Percentiles rank a stretch among this genome's conserved stretches.
Conservation (phyloP, 2,329 filamentous ascomycete species). For the Colletotrichum higginsianum region DNA sequence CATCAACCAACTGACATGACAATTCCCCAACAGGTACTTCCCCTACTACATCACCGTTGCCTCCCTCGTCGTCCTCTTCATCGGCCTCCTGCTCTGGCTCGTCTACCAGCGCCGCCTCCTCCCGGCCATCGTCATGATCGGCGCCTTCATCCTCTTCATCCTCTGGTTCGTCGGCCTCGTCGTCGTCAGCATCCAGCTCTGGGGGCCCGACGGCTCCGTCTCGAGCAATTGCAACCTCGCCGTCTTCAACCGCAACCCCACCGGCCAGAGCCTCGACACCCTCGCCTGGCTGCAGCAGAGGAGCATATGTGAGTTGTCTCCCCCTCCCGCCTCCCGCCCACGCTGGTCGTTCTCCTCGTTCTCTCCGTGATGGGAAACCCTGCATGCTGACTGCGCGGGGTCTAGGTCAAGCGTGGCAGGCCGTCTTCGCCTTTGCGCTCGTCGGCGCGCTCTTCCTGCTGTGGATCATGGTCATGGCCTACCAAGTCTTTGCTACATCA, state of each 20-base stretch:
- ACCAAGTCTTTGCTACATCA: slow-evolving; percentile 69
- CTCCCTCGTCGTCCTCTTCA: slow-evolving; percentile 75
- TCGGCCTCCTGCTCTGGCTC: slow-evolving; percentile 74
- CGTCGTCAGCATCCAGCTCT: slow-evolving; percentile 74
- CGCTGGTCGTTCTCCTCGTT: not conserved
- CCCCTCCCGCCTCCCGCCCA: not conserved
- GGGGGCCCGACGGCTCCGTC: slow-evolving; percentile 72
- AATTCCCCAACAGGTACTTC: slow-evolving; percentile 69
- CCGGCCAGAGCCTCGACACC: slow-evolving; percentile 67
- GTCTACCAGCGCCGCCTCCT: slow-evolving; percentile 74
- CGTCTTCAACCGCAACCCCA: slow-evolving; percentile 67
- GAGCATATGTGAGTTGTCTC: slow-evolving; percentile 70
- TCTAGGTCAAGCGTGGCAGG: slow-evolving; percentile 73
- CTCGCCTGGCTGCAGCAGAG: slow-evolving; percentile 76
- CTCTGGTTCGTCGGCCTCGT: slow-evolving; percentile 78
- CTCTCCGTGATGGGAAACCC: not conserved
- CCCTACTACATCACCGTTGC: slow-evolving; percentile 75
- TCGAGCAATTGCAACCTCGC: slow-evolving; percentile 71
- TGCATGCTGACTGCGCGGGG: not conserved
- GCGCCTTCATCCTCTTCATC: slow-evolving; percentile 76
- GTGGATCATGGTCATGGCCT: slow-evolving; percentile 80
- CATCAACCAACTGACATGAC: slow-evolving; percentile 7
- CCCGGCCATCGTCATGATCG: slow-evolving; percentile 74
- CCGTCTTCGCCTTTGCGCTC: slow-evolving; percentile 74
- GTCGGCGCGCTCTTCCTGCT: slow-evolving; percentile 73